These are phyloP conservation scores for Phytophthora sojae DNA, from an alignment of 352 stramenopile genomes.

Conservation along the genomic window DNA sequence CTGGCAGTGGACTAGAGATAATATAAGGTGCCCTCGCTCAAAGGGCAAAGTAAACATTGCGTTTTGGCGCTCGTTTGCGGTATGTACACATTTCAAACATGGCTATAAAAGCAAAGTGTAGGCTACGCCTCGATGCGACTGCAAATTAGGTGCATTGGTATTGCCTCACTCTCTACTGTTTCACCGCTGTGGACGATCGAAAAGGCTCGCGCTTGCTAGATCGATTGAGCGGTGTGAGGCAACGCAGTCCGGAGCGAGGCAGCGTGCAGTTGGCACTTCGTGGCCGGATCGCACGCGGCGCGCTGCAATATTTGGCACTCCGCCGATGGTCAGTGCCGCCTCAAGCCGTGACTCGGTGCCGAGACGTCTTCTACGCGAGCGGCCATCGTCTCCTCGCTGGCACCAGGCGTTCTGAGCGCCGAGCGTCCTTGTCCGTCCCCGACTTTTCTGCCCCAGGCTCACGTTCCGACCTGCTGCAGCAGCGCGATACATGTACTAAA, in stretches of 20 bases:
- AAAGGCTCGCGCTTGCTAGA: neutral
- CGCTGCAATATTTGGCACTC: neutral
- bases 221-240: neutral
- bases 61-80: too few species aligned
- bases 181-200: neutral
- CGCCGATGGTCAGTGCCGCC: neutral
- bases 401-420: neutral
- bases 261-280: neutral
- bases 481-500: slow-evolving; percentile 6
- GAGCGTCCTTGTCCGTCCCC: slow-evolving; percentile 3
- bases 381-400: slow-evolving; percentile 10
- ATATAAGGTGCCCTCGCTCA: too few species aligned
- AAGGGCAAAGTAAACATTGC: too few species aligned
- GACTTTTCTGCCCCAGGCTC: slow-evolving; percentile 23
- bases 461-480: slow-evolving; percentile 18
- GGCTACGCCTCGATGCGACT: too few species aligned
- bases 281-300: too few species aligned
- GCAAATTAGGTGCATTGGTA: too few species aligned
- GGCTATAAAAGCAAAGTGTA: too few species aligned
- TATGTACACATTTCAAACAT: too few species aligned
- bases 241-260: slow-evolving; percentile 8
- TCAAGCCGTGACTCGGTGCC: neutral
- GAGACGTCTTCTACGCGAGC: neutral
- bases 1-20: too few species aligned
- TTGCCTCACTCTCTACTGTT: too few species aligned